Conservation (phyloP, 768 basidiomycete genomes). For the Psilocybe cubensis region DNA sequence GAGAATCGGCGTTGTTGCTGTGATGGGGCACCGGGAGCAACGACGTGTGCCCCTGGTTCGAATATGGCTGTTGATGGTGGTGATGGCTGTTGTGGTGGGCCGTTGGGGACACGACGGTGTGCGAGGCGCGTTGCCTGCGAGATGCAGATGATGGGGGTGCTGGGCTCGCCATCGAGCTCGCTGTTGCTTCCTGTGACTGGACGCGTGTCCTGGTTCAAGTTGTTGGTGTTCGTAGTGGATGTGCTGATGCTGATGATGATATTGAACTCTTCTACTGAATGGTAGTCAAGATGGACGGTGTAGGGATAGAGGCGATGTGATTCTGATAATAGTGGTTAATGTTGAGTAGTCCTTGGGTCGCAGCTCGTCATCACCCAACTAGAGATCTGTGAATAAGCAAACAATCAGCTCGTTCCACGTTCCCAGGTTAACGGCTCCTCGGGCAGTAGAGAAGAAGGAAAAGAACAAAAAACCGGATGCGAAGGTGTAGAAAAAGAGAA, state of each 20-base stretch:
- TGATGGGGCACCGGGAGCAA: constrained; percentile 21
- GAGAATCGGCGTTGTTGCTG: constrained; percentile 12
- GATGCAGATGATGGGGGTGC: constrained; percentile 16
- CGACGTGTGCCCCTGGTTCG: constrained; percentile 22
- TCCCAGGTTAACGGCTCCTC: too few relatives aligned
- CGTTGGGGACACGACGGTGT: constrained; percentile 59
- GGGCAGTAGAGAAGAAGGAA: too few relatives aligned
- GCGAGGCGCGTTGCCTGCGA: constrained; percentile 71
- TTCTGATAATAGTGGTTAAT: neutral
- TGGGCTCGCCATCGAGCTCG: neutral
- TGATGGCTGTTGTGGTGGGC: constrained; percentile 33
- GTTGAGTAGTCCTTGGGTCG: neutral
- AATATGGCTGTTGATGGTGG: constrained; percentile 30
- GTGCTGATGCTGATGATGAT: neutral
- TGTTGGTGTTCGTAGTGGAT: neutral
- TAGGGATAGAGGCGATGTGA: neutral
- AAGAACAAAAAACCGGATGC: neutral
- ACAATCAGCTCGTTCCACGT: neutral
- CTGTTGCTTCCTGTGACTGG: neutral
- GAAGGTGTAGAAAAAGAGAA: neutral
- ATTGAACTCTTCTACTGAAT: too few relatives aligned
- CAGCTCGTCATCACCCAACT: neutral
- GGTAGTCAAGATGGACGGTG: neutral
- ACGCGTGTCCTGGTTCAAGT: neutral
- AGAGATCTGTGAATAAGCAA: neutral